Evolutionary conservation across 2,329 filamentous ascomycete genomes (phyloP), one percentile per base, ranked within the genome.

Genomic region (Pestalotiopsis sp.): DNA sequence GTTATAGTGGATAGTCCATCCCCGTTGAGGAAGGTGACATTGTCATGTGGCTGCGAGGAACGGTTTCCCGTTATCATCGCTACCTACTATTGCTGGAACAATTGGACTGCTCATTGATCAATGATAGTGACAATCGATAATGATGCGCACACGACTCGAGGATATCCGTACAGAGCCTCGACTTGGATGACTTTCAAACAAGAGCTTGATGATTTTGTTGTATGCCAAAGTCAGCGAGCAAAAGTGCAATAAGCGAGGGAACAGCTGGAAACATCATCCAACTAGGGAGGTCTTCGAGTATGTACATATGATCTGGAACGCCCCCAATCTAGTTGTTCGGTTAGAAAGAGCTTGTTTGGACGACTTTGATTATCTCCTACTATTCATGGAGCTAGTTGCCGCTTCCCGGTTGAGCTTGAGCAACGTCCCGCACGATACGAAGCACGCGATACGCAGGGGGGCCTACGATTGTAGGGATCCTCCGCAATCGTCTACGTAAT

Each of bases 11-110:
- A 38, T 26, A 22, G 39, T 48, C 40, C 40, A 35, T 24, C 5
- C 60, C 39, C 39, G 48, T 63, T 48, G 14, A 63, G 60, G 60
- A 63, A 63, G 60, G 60, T 63, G 60, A 63, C 60, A 63, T 22
- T 39, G 35, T n/a, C 30, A 61, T n/a, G 11, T 20, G 9, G 17
- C 24, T 38, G n/a, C 58, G 39, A 63, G 38, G 35, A 48, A 48
- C 39, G 30, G 30, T 35, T 35, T 35, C 30, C 30, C 48, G 13
- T 20, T 44, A 22, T 63, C 38, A 63, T 20, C 39, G 60, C 13
- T 52, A 61, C 39, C 20, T 26, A 35, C 24, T 58, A 63, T 30
- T 63, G 60, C 60, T 63, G 60, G 60, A 48, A 63, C 60, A 63
- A 63, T 39, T 63, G n/a, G 24, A 58, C 17, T 9, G 20, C 17